phyloP scores from a whole-genome alignment of 1,284 basidiomycete species.

The Cryptococcus sp. region DNA sequence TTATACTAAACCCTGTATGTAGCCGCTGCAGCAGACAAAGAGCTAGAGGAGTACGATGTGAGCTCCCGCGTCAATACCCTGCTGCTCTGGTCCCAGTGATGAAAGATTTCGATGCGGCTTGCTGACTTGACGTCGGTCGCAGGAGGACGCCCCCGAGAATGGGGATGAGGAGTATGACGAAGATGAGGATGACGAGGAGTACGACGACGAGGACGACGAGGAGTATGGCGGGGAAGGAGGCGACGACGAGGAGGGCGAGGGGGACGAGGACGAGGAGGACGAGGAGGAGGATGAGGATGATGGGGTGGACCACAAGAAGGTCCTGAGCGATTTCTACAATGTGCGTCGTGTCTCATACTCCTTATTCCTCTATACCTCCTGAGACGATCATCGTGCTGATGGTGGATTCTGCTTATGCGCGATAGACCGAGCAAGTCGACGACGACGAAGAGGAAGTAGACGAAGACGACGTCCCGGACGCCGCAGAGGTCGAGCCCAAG shows the following conservation, averaged over 20 bases:
- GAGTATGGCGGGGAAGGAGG: background rate
- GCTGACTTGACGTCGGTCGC: no score
- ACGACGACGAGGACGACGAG: background rate
- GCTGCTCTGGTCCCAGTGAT: no score
- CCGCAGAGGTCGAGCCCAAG: background rate
- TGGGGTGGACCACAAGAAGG: background rate
- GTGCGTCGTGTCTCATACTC: background rate
- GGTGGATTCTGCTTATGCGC: no score
- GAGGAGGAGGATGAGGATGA: background rate
- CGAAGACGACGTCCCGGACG: background rate
- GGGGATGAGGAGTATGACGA: background rate
- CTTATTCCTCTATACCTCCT: no score
- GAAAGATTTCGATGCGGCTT: no score
- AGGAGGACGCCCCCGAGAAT: background rate
- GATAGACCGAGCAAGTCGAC: constrained; percentile 2
- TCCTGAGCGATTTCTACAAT: background rate
- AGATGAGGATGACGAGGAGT: constrained; percentile 1
- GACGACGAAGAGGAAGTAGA: background rate
- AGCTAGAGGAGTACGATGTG: background rate
- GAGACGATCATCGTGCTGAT: background rate
- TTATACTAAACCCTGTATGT: background rate
- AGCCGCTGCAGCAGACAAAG: background rate
- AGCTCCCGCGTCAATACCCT: no score
- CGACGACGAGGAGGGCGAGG: background rate
- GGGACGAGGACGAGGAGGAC: background rate